These are phyloP conservation scores for Thalassiosira exigua DNA, from an alignment of 352 stramenopile genomes.

Conservation along the genomic window DNA sequence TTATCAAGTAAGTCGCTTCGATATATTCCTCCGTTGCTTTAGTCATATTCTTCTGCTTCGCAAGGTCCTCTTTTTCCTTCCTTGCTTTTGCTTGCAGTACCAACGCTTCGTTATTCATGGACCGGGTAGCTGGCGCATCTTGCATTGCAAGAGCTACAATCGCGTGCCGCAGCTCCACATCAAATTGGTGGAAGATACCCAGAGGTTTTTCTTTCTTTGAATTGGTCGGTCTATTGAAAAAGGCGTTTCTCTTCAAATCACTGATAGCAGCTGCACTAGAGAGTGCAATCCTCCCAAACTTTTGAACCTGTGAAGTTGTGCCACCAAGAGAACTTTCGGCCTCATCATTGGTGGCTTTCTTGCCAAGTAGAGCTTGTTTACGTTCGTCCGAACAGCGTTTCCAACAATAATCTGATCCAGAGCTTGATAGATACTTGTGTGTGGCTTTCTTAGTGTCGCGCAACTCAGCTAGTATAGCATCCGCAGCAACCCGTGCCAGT, in stretches of 20 bases:
- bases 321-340: not conserved
- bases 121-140: slow-evolving; percentile 4
- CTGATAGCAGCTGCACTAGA: not conserved
- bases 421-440: slow-evolving; percentile 24
- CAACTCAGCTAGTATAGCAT: slow-evolving; percentile 7
- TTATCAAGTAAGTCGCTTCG: slow-evolving; percentile 31
- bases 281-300: not conserved
- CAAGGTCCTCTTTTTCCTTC: slow-evolving; percentile 25
- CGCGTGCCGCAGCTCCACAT: not conserved
- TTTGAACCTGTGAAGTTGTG: not conserved
- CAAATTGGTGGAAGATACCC: slow-evolving; percentile 26
- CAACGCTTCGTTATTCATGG: slow-evolving; percentile 5
- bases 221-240: not conserved
- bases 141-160: slow-evolving; percentile 19
- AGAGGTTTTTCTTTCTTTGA: slow-evolving; percentile 3
- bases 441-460: slow-evolving; percentile 33
- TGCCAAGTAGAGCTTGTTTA: not conserved
- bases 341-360: not conserved
- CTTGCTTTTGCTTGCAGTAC: slow-evolving; percentile 18
- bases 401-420: not conserved
- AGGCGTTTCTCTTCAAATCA: not conserved
- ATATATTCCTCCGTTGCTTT: slow-evolving; percentile 31
- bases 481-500: not conserved
- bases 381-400: not conserved
- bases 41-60: slow-evolving; percentile 14